A percentile compares a stretch with the other conserved stretches of the same genome.
These are phyloP conservation scores for Azolla pinnata DNA, from an alignment of 75 land plant species.

Conservation along the genomic window DNA sequence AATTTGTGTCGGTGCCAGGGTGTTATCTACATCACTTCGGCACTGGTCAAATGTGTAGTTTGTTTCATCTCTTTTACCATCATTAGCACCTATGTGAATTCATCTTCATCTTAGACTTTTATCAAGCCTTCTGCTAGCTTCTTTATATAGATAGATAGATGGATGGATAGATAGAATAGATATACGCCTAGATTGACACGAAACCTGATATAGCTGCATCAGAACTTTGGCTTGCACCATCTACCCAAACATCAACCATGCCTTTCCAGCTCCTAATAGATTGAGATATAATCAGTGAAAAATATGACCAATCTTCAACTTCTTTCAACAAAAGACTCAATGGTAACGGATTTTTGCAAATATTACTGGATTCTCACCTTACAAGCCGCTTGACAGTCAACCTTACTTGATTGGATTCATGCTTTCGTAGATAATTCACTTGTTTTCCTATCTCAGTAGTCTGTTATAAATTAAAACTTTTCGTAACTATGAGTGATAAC, in stretches of 20 bases:
- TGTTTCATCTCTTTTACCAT: no score
- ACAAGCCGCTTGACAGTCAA: constrained; percentile 49
- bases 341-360: neutral
- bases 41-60: no score
- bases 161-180: neutral
- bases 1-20: no score
- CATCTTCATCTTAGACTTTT: no score
- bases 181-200: neutral
- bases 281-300: neutral
- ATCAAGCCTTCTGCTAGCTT: no score
- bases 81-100: no score
- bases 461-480: constrained; percentile 21
- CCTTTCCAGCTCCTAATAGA: constrained; percentile 68
- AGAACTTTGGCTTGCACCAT: constrained; percentile 34
- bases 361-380: constrained; percentile 28
- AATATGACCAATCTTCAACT: neutral
- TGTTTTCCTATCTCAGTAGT: constrained; percentile 80
- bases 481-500: neutral
- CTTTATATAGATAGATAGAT: no score
- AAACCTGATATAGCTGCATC: constrained; percentile 40
- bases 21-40: no score
- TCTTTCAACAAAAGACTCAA: neutral
- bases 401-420: constrained; percentile 52
- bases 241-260: constrained; percentile 67
- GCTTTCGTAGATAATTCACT: constrained; percentile 60